A percentile compares a stretch with the other conserved stretches of the same genome.
Evolutionary conservation across 2,329 filamentous ascomycete genomes (phyloP).

Genomic region (Pyrenochaeta sp.): DNA sequence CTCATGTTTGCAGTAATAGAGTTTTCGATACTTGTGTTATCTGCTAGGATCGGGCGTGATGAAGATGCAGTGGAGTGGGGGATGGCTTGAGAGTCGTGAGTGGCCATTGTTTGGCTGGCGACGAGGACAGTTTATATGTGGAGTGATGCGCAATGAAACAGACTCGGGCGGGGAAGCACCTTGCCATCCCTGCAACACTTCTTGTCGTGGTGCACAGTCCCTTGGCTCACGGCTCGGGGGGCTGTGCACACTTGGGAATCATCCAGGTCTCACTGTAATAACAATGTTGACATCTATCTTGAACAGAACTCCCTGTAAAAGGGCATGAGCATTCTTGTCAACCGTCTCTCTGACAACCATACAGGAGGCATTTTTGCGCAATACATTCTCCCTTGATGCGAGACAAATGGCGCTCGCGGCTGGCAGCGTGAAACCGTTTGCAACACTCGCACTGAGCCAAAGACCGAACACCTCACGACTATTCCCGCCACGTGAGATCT

Average conservation of each 20-base stretch:
- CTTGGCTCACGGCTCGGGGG: constrained; percentile 20
- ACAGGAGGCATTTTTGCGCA: background rate
- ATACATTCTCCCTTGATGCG: background rate
- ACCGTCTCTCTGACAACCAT: too few relatives aligned
- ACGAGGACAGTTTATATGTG: constrained; percentile 28
- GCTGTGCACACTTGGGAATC: too few relatives aligned
- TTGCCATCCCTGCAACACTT: constrained; percentile 15
- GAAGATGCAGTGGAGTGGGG: constrained; percentile 36
- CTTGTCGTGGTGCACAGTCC: constrained; percentile 7
- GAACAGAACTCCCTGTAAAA: too few relatives aligned
- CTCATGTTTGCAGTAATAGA: constrained; percentile 31
- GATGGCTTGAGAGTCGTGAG: constrained; percentile 16
- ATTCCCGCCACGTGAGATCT: constrained; percentile 20
- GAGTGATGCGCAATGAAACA: constrained; percentile 11
- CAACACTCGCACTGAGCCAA: background rate
- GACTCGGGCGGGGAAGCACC: constrained; percentile 30
- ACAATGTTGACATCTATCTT: too few relatives aligned
- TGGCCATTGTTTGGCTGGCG: constrained; percentile 10
- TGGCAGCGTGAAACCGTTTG: constrained; percentile 5
- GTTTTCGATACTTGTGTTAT: constrained; percentile 17
- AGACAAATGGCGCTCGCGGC: background rate
- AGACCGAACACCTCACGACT: constrained; percentile 9
- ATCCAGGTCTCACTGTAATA: too few relatives aligned
- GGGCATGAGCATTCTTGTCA: too few relatives aligned
- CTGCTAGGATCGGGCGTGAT: constrained; percentile 29